Conservation (phyloP, 1,139 yeast species). For the Hansenula sp. region DNA sequence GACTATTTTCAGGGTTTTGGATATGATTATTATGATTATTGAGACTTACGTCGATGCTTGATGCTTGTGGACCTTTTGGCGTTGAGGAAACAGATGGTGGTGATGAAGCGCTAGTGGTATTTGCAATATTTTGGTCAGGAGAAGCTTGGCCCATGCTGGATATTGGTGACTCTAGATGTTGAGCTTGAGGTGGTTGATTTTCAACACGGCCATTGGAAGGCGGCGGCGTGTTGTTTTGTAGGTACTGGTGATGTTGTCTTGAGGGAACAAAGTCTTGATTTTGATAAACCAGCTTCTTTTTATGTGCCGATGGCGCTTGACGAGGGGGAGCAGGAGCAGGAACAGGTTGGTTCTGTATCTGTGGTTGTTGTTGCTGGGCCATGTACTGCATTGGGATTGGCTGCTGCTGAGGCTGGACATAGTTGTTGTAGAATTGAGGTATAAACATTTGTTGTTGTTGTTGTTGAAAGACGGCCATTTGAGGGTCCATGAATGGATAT, state of each 20-base stretch:
- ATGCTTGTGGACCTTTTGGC: conserved; percentile 6
- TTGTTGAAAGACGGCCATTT: neutral
- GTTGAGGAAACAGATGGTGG: conserved; percentile 7
- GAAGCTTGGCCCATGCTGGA: conserved; percentile 8
- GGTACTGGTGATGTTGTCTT: neutral
- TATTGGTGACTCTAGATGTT: neutral
- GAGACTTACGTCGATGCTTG: neutral
- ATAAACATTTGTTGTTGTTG: conserved; percentile 1
- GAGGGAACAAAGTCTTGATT: conserved; percentile 12
- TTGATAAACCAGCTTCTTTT: conserved; percentile 27
- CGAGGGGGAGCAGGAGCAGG: no score
- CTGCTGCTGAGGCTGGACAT: neutral
- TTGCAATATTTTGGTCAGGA: conserved; percentile 18
- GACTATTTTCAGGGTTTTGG: neutral
- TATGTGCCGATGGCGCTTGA: conserved; percentile 12
- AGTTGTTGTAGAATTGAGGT: neutral
- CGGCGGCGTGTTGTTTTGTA: neutral
- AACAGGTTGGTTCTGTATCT: conserved; percentile 1
- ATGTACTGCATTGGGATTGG: neutral
- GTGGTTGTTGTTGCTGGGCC: neutral
- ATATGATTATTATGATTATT: neutral
- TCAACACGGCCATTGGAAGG: neutral
- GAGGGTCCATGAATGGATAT: neutral
- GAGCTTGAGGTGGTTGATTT: neutral
- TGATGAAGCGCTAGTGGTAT: conserved; percentile 1